Conservation (phyloP, 2,329 filamentous ascomycete genomes). For the Xylariaceae sp. region DNA sequence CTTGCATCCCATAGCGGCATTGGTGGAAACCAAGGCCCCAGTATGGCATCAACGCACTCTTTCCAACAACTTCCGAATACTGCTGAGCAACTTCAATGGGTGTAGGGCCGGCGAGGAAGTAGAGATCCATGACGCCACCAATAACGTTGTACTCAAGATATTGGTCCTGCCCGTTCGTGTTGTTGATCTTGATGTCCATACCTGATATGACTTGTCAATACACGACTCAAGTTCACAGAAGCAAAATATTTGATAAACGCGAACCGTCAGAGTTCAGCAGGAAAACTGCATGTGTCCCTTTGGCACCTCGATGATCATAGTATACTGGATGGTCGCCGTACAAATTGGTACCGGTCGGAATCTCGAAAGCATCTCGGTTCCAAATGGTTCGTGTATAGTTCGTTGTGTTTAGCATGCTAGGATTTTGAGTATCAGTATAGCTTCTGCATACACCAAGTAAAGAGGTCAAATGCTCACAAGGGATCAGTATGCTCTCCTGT, state of each 20-base stretch:
- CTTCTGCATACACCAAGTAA: not conserved
- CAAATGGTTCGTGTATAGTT: slow-evolving; percentile 58
- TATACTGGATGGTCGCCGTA: slow-evolving; percentile 63
- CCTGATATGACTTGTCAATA: no score
- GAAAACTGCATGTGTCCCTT: slow-evolving; percentile 53
- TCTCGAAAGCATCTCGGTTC: slow-evolving; percentile 52
- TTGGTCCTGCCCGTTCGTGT: slow-evolving; percentile 41
- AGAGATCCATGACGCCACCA: slow-evolving; percentile 60
- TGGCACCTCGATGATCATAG: slow-evolving; percentile 51
- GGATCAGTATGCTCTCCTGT: slow-evolving; percentile 59
- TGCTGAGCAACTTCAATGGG: slow-evolving; percentile 45
- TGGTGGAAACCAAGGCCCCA: slow-evolving; percentile 50
- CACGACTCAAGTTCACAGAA: no score
- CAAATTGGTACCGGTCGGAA: slow-evolving; percentile 43
- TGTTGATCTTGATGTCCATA: slow-evolving; percentile 52
- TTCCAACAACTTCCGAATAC: slow-evolving; percentile 44
- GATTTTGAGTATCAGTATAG: not conserved
- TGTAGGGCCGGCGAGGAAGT: slow-evolving; percentile 46
- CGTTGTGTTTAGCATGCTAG: slow-evolving; percentile 41
- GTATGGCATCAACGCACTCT: slow-evolving; percentile 49
- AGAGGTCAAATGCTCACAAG: slow-evolving; percentile 33
- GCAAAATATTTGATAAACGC: no score
- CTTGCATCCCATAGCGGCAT: slow-evolving; percentile 49
- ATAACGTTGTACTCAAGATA: slow-evolving; percentile 65
- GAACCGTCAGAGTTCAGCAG: slow-evolving; percentile 58